Conservation (phyloP, 2,329 filamentous ascomycete genomes). For the Cladosporium sp. region DNA sequence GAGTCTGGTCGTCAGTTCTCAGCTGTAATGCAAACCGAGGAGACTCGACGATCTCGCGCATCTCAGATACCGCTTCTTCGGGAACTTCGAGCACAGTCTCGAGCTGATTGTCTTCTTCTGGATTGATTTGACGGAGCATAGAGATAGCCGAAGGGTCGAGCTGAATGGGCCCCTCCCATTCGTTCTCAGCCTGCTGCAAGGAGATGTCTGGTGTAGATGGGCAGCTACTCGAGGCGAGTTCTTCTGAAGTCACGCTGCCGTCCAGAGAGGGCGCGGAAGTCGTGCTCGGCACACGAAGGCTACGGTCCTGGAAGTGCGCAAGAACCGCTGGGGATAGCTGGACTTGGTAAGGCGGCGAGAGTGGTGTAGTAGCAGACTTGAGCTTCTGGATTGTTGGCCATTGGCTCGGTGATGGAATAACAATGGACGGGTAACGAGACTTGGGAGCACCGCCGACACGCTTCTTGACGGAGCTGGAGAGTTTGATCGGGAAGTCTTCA, state of each 20-base stretch:
- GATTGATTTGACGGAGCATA: conserved; percentile 72
- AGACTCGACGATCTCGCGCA: conserved; percentile 60
- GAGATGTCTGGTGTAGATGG: conserved; percentile 76
- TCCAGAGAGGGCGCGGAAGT: conserved; percentile 87
- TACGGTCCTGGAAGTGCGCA: conserved; percentile 62
- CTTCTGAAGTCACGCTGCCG: conserved; percentile 84
- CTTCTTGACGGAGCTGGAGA: conserved; percentile 54
- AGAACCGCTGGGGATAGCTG: conserved; percentile 52
- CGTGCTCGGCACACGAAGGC: conserved; percentile 66
- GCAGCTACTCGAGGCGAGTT: conserved; percentile 78
- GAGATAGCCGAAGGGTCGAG: conserved; percentile 79
- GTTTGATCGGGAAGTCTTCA: conserved; percentile 53
- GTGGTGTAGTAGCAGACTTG: conserved; percentile 42
- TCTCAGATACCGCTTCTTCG: conserved; percentile 53
- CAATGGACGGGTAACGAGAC: conserved; percentile 57
- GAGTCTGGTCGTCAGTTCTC: conserved; percentile 28
- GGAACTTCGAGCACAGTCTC: conserved; percentile 44
- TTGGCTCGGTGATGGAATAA: conserved; percentile 58
- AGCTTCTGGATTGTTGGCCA: conserved; percentile 59
- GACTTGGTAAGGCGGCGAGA: conserved; percentile 50
- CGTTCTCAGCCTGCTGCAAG: conserved; percentile 55
- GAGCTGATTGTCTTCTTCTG: conserved; percentile 42
- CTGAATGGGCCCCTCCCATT: conserved; percentile 61
- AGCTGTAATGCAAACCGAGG: conserved; percentile 44
- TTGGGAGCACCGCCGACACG: conserved; percentile 30